Percentiles rank a stretch among this genome's conserved stretches.
phyloP scores from a whole-genome alignment of 2,329 filamentous ascomycete species.

The Claviceps cyperi region DNA sequence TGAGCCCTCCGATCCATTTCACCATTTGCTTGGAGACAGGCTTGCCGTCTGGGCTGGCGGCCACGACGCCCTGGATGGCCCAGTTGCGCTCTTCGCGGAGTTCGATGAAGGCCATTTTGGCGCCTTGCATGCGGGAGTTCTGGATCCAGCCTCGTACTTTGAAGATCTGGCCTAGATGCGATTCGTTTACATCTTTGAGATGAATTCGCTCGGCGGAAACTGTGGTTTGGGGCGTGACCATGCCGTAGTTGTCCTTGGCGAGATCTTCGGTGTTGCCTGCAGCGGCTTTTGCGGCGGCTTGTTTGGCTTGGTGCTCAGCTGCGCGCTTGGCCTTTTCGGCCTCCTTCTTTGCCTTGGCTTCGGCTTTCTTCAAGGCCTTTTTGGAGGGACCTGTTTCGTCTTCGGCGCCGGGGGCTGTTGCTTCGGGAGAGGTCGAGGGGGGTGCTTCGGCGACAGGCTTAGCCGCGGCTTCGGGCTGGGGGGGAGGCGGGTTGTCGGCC shows the following conservation, averaged over 20 bases:
- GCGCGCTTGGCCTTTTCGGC: slow-evolving; percentile 59
- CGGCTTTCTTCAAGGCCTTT: slow-evolving; percentile 73
- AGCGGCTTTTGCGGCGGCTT: slow-evolving; percentile 51
- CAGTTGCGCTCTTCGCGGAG: slow-evolving; percentile 57
- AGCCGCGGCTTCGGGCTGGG: background rate
- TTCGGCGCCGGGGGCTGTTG: background rate
- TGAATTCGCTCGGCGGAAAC: slow-evolving; percentile 42
- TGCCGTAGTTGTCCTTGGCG: slow-evolving; percentile 61
- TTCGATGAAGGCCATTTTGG: slow-evolving; percentile 76
- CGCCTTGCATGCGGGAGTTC: slow-evolving; percentile 21
- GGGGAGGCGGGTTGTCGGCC: slow-evolving; percentile 4
- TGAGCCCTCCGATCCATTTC: slow-evolving; percentile 68
- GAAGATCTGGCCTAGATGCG: slow-evolving; percentile 54
- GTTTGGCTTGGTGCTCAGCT: slow-evolving; percentile 61
- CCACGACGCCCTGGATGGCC: slow-evolving; percentile 65
- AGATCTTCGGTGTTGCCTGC: slow-evolving; percentile 52
- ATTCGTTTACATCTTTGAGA: slow-evolving; percentile 49
- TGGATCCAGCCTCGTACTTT: slow-evolving; percentile 53
- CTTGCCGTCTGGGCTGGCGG: slow-evolving; percentile 47
- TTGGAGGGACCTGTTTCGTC: slow-evolving; percentile 20
- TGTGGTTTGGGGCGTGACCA: slow-evolving; percentile 36
- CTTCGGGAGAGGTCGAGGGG: background rate
- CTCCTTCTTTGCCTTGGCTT: slow-evolving; percentile 78
- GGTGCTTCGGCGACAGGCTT: background rate
- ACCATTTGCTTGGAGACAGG: slow-evolving; percentile 66